Evolutionary conservation across 371 early-diverging fungal species (phyloP).

Genomic region (Saksenaea oblongispora): DNA sequence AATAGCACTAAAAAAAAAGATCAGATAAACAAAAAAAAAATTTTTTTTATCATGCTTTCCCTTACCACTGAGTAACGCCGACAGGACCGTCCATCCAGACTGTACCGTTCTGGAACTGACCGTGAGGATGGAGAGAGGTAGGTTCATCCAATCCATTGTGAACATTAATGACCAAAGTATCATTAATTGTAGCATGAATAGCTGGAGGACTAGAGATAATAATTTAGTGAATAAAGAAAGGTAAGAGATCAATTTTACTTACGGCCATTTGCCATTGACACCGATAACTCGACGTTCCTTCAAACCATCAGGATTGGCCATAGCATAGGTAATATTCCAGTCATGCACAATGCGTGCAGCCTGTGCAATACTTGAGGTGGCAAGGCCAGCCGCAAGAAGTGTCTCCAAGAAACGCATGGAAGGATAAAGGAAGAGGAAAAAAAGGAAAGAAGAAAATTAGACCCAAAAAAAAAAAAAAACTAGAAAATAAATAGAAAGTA

Average conservation of each 20-base stretch:
- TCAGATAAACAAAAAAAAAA: background rate
- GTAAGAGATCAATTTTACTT: too few relatives aligned
- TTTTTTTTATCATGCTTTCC: background rate
- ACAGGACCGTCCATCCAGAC: slow-evolving; percentile 67
- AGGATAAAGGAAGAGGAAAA: background rate
- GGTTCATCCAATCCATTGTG: slow-evolving; percentile 55
- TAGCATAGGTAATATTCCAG: slow-evolving; percentile 77
- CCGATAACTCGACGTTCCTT: slow-evolving; percentile 70
- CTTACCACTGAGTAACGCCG: slow-evolving; percentile 65
- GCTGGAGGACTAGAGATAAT: slow-evolving; percentile 42
- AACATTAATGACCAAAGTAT: slow-evolving; percentile 65
- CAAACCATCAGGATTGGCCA: slow-evolving; percentile 71
- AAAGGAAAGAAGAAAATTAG: background rate
- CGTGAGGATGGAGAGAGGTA: slow-evolving; percentile 72
- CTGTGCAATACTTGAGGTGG: slow-evolving; percentile 30
- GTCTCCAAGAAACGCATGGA: slow-evolving; percentile 26
- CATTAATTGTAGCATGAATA: slow-evolving; percentile 49
- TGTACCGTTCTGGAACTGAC: slow-evolving; percentile 68
- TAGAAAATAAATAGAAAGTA: background rate
- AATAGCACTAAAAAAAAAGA: slow-evolving; percentile 30
- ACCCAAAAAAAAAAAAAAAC: background rate
- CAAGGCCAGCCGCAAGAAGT: slow-evolving; percentile 22
- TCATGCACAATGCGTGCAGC: slow-evolving; percentile 63
- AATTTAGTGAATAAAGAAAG: too few relatives aligned
- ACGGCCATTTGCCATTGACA: slow-evolving; percentile 77